phyloP scores from a whole-genome alignment of 176 grass and related monocot species.

The Oryza brachyantha region DNA sequence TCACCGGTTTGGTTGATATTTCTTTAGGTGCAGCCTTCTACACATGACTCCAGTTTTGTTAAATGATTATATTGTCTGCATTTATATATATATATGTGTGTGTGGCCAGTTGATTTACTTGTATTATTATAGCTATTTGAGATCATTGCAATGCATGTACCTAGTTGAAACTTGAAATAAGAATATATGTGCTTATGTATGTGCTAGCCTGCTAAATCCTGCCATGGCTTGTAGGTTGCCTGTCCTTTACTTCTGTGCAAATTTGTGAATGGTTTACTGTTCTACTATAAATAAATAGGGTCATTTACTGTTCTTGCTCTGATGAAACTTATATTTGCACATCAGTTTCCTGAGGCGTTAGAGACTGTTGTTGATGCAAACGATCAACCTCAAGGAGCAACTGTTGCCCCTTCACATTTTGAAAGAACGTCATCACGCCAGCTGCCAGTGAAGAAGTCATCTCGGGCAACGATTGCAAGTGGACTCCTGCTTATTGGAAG shows the following conservation, averaged over 20 bases:
- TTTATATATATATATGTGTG: background rate
- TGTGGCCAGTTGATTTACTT: background rate
- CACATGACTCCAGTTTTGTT: background rate
- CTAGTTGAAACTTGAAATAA: background rate
- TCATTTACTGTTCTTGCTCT: conserved; percentile 18
- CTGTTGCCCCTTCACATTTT: conserved; percentile 9
- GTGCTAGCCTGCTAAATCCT: background rate
- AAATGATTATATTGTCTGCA: too few relatives aligned
- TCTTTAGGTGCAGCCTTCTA: background rate
- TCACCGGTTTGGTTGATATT: background rate
- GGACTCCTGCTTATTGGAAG: conserved; percentile 71
- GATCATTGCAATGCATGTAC: background rate
- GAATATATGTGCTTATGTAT: background rate
- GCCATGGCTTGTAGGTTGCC: background rate
- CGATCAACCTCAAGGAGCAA: background rate
- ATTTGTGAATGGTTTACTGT: background rate
- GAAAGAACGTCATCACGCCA: conserved; percentile 30
- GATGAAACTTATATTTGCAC: conserved; percentile 6
- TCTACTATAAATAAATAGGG: background rate
- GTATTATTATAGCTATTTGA: background rate
- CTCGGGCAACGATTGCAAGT: conserved; percentile 56
- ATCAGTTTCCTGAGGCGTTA: conserved; percentile 34
- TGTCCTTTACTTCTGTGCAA: background rate
- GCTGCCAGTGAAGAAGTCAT: conserved; percentile 31
- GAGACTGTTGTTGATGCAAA: conserved; percentile 1